Conservation (phyloP, 768 basidiomycete species). For the Leccinum variicolor region DNA sequence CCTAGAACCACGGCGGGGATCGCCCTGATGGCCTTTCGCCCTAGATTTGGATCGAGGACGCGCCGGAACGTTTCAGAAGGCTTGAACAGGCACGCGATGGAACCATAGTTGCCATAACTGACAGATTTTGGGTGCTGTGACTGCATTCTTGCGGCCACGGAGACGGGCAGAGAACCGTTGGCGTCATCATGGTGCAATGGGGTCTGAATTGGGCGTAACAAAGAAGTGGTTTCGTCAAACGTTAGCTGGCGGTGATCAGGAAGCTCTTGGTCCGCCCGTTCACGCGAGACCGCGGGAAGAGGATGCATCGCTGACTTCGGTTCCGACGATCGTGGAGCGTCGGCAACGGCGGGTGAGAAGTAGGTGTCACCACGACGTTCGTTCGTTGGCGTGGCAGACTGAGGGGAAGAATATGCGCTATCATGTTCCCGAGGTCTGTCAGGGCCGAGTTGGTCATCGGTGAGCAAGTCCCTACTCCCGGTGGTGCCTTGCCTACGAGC, state of each 20-base stretch:
- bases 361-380: constrained; percentile 1
- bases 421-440: neutral
- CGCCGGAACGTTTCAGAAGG: constrained; percentile 6
- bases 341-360: constrained; percentile 3
- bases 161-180: neutral
- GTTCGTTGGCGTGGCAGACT: constrained; percentile 22
- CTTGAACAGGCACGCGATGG: constrained; percentile 4
- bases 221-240: constrained; percentile 18
- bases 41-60: constrained; percentile 17
- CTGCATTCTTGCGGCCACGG: constrained; percentile 1
- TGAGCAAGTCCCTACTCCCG: neutral
- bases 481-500: constrained; percentile 18
- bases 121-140: constrained; percentile 6
- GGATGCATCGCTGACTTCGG: neutral
- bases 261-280: neutral
- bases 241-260: neutral
- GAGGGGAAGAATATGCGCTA: constrained; percentile 9
- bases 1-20: constrained; percentile 88
- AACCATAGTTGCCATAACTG: constrained; percentile 6
- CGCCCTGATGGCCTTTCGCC: constrained; percentile 32
- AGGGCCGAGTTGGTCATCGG: neutral
- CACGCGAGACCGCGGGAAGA: neutral
- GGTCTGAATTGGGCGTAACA: constrained; percentile 15
- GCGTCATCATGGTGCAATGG: neutral
- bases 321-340: neutral